Percentiles rank a stretch among this genome's conserved stretches.
Evolutionary conservation across 2,329 filamentous ascomycete species (phyloP).

Genomic region (Pseudopithomyces chartarum): DNA sequence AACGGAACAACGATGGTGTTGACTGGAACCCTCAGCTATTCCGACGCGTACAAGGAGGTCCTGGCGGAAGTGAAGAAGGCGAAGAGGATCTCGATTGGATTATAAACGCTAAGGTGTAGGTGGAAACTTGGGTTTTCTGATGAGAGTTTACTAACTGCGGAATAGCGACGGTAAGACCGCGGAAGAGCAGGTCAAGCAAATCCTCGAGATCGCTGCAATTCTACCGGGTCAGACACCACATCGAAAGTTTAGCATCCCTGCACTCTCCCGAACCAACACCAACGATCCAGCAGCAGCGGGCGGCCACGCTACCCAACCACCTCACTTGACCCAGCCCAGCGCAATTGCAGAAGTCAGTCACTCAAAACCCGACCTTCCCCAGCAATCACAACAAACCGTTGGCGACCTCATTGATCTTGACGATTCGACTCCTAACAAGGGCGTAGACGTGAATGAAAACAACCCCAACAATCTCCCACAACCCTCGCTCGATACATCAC

Average conservation of each 20-base stretch:
- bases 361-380: constrained; percentile 6
- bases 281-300: constrained; percentile 13
- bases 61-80: constrained; percentile 74
- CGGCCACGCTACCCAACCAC: background rate
- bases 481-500: constrained; percentile 13
- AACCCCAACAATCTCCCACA: constrained; percentile 9
- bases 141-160: constrained; percentile 11
- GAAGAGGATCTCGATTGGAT: constrained; percentile 95
- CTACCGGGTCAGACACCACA: constrained; percentile 72
- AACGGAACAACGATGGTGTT: constrained; percentile 74
- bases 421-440: constrained; percentile 44
- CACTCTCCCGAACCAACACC: constrained; percentile 50
- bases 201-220: constrained; percentile 84
- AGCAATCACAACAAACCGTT: constrained; percentile 25
- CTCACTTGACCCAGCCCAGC: constrained; percentile 12
- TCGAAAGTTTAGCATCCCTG: constrained; percentile 62
- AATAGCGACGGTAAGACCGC: constrained; percentile 64
- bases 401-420: constrained; percentile 65
- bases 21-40: constrained; percentile 92
- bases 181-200: constrained; percentile 76
- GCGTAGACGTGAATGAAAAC: background rate
- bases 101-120: constrained; percentile 83
- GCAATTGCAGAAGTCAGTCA: constrained; percentile 4
- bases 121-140: background rate
- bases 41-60: constrained; percentile 71